phyloP scores from a whole-genome alignment of 345 rosid species.

The Viola odorata region DNA sequence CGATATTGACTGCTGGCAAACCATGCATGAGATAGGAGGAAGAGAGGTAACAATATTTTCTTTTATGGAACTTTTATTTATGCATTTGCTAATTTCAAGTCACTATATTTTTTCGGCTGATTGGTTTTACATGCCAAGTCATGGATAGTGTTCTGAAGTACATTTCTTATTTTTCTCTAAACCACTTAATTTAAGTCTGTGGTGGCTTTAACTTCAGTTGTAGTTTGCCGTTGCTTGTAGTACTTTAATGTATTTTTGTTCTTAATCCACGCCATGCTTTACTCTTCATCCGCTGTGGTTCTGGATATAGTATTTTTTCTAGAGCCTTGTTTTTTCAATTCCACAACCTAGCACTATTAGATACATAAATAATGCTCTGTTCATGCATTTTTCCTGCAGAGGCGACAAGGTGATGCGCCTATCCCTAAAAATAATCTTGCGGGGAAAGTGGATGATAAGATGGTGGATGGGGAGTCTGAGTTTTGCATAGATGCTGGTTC shows the following conservation, averaged over 20 bases:
- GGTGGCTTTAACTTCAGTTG: no score
- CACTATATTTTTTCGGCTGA: no score
- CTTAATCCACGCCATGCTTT: not conserved
- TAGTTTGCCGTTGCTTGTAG: no score
- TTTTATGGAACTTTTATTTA: not conserved
- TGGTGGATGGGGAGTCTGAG: conserved; percentile 19
- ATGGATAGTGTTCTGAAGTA: not conserved
- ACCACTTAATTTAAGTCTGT: not conserved
- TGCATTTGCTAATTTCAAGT: not conserved
- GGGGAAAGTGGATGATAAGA: conserved; percentile 3
- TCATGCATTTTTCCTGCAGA: conserved; percentile 11
- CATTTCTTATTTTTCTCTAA: not conserved
- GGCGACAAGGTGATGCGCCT: conserved; percentile 20
- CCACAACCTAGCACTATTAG: no score
- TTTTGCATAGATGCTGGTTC: conserved; percentile 22
- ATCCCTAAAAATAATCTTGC: not conserved
- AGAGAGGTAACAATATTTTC: conserved; percentile 19
- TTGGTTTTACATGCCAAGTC: not conserved
- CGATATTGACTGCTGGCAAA: conserved; percentile 26
- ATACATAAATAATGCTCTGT: not conserved
- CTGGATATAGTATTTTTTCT: not conserved
- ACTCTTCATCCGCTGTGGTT: not conserved
- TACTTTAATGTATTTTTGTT: not conserved
- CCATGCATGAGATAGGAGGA: conserved; percentile 21
- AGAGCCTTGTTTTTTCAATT: not conserved